Evolutionary conservation across 768 basidiomycete species (phyloP), one percentile per base, ranked within the genome.

Genomic region (Termitomyces sp.): DNA sequence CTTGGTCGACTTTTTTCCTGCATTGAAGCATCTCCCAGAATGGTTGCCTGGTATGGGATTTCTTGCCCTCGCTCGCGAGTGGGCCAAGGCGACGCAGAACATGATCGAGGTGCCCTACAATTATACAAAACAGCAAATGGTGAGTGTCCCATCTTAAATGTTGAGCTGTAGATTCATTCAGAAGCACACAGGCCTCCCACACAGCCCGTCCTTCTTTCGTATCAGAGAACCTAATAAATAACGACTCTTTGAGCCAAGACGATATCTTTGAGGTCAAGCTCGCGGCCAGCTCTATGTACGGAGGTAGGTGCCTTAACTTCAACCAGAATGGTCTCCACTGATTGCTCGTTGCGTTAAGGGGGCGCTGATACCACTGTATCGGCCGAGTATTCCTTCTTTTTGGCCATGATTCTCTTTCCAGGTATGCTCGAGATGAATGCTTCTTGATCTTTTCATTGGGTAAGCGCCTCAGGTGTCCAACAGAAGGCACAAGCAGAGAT

Each of bases 11-110:
- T 69, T 73, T 49, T 72, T 78, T 59, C 76, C 76, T 1, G 53
- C 63, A 57, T 64, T 87, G 60, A 70, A 74, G 42, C 62, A 74
- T 22, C 63, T 86, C 22, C 85, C 85, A 0, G 76, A 78, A 59
- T 82, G 83, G 79, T 62, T 85, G 24, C 84, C 84, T 27, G 83
- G 84, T 0, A 77, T 77, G 44, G 73, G 72, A 0, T 87, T 85
- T 70, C 74, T 83, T 64, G 64, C 68, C 26, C 69, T 73, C 5
- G 84, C 80, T 4, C 62, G 67, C 0, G 62, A 67, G 31, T 81
- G 77, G 76, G 69, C 69, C 7, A 65, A 68, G 56, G 72, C 72
- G 1, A 68, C 78, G 2, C 61, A 67, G 3, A 67, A 72, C 8
- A 75, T 80, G 68, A 67, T 78, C 4, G 71, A 76, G 22, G 67